Percentiles rank a stretch among this genome's conserved stretches.
Evolutionary conservation across 768 basidiomycete species (phyloP).

Genomic region (Fomitopsis serialis): DNA sequence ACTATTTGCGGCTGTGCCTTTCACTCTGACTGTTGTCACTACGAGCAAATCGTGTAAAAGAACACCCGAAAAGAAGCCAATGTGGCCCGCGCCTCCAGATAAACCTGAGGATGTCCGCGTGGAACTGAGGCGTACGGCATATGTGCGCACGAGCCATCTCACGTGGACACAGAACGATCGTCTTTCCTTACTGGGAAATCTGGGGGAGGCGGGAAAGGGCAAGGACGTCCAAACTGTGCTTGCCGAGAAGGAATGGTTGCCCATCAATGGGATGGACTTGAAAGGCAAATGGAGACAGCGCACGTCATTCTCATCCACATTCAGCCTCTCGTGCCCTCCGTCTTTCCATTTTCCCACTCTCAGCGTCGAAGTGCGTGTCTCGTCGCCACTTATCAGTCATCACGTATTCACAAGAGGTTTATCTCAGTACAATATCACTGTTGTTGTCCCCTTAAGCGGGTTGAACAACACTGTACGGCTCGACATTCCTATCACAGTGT

Average conservation of each 20-base stretch:
- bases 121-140: constrained; percentile 3
- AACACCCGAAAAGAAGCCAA: constrained; percentile 2
- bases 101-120: constrained; percentile 4
- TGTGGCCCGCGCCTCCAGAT: constrained; percentile 5
- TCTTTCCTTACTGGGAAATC: neutral
- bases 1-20: constrained; percentile 8
- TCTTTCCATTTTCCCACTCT: constrained; percentile 5
- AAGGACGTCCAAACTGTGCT: neutral
- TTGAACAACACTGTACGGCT: constrained; percentile 7
- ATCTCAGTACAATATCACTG: constrained; percentile 5
- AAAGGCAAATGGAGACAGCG: constrained; percentile 14
- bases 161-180: neutral
- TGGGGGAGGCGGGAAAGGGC: neutral
- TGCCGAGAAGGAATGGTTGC: neutral
- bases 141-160: neutral
- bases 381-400: neutral
- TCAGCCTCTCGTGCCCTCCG: constrained; percentile 9
- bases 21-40: constrained; percentile 9
- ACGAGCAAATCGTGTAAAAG: constrained; percentile 2
- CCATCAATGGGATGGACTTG: neutral
- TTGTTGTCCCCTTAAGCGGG: constrained; percentile 11
- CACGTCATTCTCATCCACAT: constrained; percentile 4
- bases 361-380: constrained; percentile 4
- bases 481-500: constrained; percentile 1
- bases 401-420: neutral